These are phyloP conservation scores for Populus pruinosa DNA, from an alignment of 345 rosid genomes.

Conservation along the genomic window DNA sequence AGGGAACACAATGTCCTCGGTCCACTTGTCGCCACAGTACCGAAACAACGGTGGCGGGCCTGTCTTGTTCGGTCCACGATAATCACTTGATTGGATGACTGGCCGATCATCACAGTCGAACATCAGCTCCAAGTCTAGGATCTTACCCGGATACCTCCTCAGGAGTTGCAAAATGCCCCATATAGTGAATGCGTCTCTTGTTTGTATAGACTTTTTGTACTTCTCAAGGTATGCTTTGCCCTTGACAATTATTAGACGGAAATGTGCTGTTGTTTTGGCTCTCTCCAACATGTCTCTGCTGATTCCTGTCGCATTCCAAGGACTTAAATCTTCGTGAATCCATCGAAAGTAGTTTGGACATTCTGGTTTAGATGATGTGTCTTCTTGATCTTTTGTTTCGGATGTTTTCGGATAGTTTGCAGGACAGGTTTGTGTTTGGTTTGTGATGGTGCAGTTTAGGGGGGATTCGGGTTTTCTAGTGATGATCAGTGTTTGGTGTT, in stretches of 20 bases:
- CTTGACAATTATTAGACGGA: conserved; percentile 49
- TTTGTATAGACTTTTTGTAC: conserved; percentile 44
- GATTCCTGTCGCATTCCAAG: conserved; percentile 60
- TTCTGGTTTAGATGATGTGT: background rate
- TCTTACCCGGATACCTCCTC: conserved; percentile 58
- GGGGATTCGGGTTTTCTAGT: background rate
- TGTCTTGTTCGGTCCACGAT: conserved; percentile 20
- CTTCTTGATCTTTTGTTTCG: background rate
- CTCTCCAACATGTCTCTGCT: conserved; percentile 51
- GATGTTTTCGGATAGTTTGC: conserved; percentile 1
- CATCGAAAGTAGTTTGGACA: conserved; percentile 49
- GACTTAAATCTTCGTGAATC: conserved; percentile 76
- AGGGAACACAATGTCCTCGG: conserved; percentile 64
- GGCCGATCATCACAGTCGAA: conserved; percentile 59
- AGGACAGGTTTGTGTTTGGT: conserved; percentile 14
- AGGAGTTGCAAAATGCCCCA: conserved; percentile 81
- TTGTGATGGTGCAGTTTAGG: conserved; percentile 5
- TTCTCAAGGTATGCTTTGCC: conserved; percentile 60
- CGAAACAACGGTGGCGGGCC: conserved; percentile 62
- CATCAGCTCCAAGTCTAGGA: conserved; percentile 77
- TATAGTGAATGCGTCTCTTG: conserved; percentile 49
- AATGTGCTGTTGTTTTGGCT: conserved; percentile 51
- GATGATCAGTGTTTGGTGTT: background rate
- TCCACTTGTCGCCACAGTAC: conserved; percentile 50
- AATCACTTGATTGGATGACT: conserved; percentile 33